Evolutionary conservation across 2,329 filamentous ascomycete genomes (phyloP).

Genomic region (Ramularia collo-cygni): DNA sequence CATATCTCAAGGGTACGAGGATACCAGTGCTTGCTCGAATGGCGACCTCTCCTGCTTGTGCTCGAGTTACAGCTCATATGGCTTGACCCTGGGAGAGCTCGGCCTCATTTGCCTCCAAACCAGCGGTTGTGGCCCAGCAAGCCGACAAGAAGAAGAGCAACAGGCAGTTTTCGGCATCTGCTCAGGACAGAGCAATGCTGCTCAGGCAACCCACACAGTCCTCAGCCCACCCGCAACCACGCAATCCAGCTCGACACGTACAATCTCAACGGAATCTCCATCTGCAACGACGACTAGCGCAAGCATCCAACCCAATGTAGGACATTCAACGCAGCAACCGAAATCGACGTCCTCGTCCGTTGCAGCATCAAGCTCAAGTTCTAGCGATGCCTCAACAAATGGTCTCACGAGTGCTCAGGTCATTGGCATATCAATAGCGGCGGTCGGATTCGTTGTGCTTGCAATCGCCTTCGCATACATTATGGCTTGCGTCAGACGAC

Average conservation of each 20-base stretch:
- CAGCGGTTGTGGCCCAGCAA: background rate
- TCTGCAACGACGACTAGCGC: background rate
- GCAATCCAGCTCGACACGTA: background rate
- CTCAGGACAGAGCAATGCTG: constrained; percentile 17
- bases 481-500: constrained; percentile 17
- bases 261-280: background rate
- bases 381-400: constrained; percentile 4
- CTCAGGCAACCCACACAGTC: constrained; percentile 21
- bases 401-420: constrained; percentile 27
- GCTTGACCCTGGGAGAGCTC: constrained; percentile 29
- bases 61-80: constrained; percentile 25
- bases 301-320: constrained; percentile 1
- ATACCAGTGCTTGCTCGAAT: constrained; percentile 7
- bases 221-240: constrained; percentile 5
- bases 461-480: constrained; percentile 19
- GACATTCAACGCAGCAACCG: background rate
- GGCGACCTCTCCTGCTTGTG: constrained; percentile 26
- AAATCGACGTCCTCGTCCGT: background rate
- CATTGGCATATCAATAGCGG: constrained; percentile 28
- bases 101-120: constrained; percentile 21
- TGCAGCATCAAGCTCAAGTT: constrained; percentile 2
- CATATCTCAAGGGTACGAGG: constrained; percentile 17
- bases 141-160: constrained; percentile 3
- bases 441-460: constrained; percentile 23
- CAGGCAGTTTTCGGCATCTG: constrained; percentile 24